These are phyloP conservation scores for Monilinia aucupariae DNA, from an alignment of 2,329 filamentous ascomycete species.

Conservation along the genomic window DNA sequence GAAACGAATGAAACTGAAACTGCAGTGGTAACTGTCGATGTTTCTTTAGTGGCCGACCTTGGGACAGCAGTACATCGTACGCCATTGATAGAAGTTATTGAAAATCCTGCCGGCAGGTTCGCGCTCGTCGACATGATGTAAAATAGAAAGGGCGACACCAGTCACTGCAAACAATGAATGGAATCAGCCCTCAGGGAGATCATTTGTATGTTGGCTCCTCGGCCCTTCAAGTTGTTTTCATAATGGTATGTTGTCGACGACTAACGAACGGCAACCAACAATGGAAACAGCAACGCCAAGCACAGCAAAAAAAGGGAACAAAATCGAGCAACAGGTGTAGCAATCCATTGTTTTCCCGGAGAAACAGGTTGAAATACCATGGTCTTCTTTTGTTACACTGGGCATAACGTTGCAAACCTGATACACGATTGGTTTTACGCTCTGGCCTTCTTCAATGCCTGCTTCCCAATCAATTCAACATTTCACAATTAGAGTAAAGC, in stretches of 20 bases:
- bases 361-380: not conserved
- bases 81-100: slow-evolving; percentile 46
- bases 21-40: slow-evolving; percentile 17
- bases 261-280: slow-evolving; percentile 9
- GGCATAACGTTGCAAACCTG: slow-evolving; percentile 14
- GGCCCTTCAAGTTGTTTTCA: slow-evolving; percentile 28
- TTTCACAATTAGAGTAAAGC: slow-evolving; percentile 7
- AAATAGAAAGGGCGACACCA: slow-evolving; percentile 26
- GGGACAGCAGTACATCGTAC: slow-evolving; percentile 52
- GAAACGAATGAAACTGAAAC: slow-evolving; percentile 8
- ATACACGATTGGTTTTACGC: slow-evolving; percentile 13
- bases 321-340: not conserved
- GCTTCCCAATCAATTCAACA: slow-evolving; percentile 6
- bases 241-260: slow-evolving; percentile 14
- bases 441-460: slow-evolving; percentile 1
- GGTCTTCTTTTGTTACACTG: slow-evolving; percentile 7
- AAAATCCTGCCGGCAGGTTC: slow-evolving; percentile 43
- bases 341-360: not conserved
- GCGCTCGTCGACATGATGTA: slow-evolving; percentile 39
- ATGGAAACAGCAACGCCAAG: slow-evolving; percentile 22
- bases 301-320: not conserved
- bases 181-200: slow-evolving; percentile 30
- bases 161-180: slow-evolving; percentile 27
- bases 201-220: slow-evolving; percentile 24
- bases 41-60: slow-evolving; percentile 31